Base-by-base conservation (phyloP, 495 filamentous ascomycete genomes). In the Podospora fimiseda region DNA sequence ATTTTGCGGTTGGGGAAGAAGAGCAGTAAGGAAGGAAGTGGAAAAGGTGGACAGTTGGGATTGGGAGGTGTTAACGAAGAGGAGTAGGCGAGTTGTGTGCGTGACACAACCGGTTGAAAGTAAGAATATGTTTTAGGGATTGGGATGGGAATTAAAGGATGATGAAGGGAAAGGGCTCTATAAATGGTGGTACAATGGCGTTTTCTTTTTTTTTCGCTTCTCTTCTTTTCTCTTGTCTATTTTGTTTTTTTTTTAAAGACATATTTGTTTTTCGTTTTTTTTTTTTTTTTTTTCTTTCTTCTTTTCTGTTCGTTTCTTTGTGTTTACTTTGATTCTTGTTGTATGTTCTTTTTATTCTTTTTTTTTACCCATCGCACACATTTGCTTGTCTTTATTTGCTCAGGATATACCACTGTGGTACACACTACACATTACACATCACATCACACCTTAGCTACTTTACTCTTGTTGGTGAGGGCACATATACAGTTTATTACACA, bases 1-100 rank as follows among this genome's bases (percentile, higher is more conserved):
- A 61, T 84, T 43, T 57, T 92, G 56, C 80, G 80, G 51, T 63
- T 89, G 53, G 81, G 82, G 37, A 64, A 81, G 68, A 86, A 87
- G 72, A 70, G 64, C 22, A 84, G 80, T 60, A 82, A 78, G 64
- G 68, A 56, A 22, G 36, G 46, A 33, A 18, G 27, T 1, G 22
- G 36, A n/a, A 20, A 47, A 19, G 18, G 22, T 22, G 47, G 20
- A 8, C 46, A 15, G 22, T 43, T 38, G 3, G 51, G 47, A 16
- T 16, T 54, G 62, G 15, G 74, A 64, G 52, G 77, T 71, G 45
- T 58, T 66, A 48, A 79, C 77, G 72, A 70, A 60, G 50, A 74
- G 72, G 53, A 47, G 44, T 33, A 33, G 27, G n/a, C n/a, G n/a
- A n/a, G n/a, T n/a, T n/a, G n/a, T n/a, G n/a, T n/a, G n/a, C n/a